Conservation (phyloP, 495 filamentous ascomycete species). For the Penicillium steckii region DNA sequence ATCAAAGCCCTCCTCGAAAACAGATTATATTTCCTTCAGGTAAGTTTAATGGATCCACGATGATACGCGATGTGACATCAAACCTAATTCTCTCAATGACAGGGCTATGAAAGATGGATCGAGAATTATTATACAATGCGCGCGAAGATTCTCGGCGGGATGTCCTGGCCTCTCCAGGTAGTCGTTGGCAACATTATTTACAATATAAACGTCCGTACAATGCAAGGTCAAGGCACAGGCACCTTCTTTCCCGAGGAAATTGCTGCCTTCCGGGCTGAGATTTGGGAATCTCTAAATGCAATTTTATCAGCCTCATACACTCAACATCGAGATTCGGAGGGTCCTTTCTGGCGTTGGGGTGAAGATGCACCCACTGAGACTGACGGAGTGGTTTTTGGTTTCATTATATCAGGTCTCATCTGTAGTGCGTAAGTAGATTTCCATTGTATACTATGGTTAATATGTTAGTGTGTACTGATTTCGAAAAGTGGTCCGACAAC, state of each 20-base stretch:
- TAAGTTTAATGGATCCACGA: constrained; percentile 9
- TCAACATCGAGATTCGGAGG: constrained; percentile 13
- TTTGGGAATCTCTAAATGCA: constrained; percentile 52
- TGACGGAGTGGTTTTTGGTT: constrained; percentile 57
- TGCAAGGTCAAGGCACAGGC: constrained; percentile 56
- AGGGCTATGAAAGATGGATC: constrained; percentile 45
- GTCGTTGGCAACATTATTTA: constrained; percentile 54
- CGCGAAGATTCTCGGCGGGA: constrained; percentile 40
- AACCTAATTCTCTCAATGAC: constrained; percentile 1
- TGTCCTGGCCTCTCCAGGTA: constrained; percentile 52
- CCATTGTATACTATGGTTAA: not conserved
- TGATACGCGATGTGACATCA: too few species aligned
- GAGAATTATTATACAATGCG: constrained; percentile 64
- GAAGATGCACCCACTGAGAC: constrained; percentile 54
- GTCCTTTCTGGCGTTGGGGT: constrained; percentile 58
- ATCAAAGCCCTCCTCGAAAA: constrained; percentile 59
- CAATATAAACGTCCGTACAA: constrained; percentile 33
- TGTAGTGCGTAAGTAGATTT: constrained; percentile 50
- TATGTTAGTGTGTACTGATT: not conserved
- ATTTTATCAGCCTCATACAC: constrained; percentile 27
- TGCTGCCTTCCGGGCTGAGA: constrained; percentile 37
- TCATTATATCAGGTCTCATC: constrained; percentile 49
- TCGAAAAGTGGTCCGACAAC: constrained; percentile 45
- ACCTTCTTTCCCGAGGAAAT: constrained; percentile 52
- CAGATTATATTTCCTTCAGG: constrained; percentile 56